Base-by-base conservation (phyloP, 148 eudicot genomes). In the Camellia sinensis region DNA sequence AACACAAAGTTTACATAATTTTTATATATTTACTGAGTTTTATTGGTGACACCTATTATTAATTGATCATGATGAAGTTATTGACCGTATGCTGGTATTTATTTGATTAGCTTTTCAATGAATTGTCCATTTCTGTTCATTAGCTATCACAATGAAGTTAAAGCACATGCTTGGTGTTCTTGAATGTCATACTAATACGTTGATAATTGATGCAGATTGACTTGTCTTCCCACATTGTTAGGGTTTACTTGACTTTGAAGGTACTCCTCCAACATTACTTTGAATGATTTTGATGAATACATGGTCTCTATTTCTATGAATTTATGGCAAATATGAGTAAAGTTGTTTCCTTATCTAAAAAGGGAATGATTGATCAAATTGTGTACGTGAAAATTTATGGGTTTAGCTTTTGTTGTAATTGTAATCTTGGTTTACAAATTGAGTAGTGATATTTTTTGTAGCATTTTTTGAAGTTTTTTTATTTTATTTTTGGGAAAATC, bases 201-300 rank as follows among this genome's bases (percentile, higher is more conserved):
- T 29, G 37, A 29, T 29, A 29, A 29, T 29, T 29, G 37, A 29
- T 29, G 37, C 37, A 29, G 52, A 90, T 96, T 85, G 99, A 96
- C 85, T 87, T 96, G 89, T 89, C 89, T 46, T 94, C 99, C 22
- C 98, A 96, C 81, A 96, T 94, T 80, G 82, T 91, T 76, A 90
- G 92, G 92, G 90, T 86, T 80, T 92, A 87, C 77, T 84, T 94
- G 85, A 93, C 98, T 61, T 79, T 96, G 46, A 94, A 96, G 99
- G 99, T 96, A 91, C 70, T 77, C 17, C 12, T 80, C 75, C 75
- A 44, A 22, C 64, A 9, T 67, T 54, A 41, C 13, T 13, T 73
- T 52, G 57, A 50, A 37, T 41, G 56, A 74, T 80, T 62, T 37
- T 61, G 17, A 3, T 72, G 40, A 60, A 57, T 59, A 19, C 3